Conservation (phyloP, 805 yeast species). For the Metschnikowia chrysomelidarum region DNA sequence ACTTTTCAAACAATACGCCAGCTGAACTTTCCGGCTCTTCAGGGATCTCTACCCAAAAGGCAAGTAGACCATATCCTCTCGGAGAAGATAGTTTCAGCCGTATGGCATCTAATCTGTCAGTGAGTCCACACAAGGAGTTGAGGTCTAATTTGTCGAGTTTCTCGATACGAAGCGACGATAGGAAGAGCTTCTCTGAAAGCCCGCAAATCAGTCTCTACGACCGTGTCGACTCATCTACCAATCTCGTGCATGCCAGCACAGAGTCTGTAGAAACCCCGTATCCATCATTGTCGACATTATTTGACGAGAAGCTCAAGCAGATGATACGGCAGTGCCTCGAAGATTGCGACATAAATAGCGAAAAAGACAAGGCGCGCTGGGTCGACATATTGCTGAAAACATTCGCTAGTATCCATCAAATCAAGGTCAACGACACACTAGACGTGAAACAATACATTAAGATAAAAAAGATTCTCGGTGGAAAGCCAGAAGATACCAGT, state of each 20-base stretch:
- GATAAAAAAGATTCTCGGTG: conserved; percentile 81
- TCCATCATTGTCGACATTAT: conserved; percentile 14
- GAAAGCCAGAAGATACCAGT: conserved; percentile 55
- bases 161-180: conserved; percentile 1
- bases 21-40: conserved; percentile 1
- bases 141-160: conserved; percentile 3
- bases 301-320: conserved; percentile 46
- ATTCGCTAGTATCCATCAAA: conserved; percentile 7
- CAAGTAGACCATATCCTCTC: background rate
- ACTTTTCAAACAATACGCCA: background rate
- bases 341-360: conserved; percentile 52
- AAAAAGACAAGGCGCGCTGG: conserved; percentile 54
- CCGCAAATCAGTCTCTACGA: background rate
- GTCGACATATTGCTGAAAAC: conserved; percentile 46
- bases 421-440: conserved; percentile 67
- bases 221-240: background rate
- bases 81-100: background rate
- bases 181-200: background rate
- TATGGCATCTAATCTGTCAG: background rate
- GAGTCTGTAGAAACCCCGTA: background rate
- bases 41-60: background rate
- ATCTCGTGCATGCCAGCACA: background rate
- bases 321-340: conserved; percentile 57
- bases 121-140: conserved; percentile 2
- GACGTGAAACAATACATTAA: conserved; percentile 90